Evolutionary conservation across 176 grass and related monocot species (phyloP).

Genomic region (Eleusine indica): DNA sequence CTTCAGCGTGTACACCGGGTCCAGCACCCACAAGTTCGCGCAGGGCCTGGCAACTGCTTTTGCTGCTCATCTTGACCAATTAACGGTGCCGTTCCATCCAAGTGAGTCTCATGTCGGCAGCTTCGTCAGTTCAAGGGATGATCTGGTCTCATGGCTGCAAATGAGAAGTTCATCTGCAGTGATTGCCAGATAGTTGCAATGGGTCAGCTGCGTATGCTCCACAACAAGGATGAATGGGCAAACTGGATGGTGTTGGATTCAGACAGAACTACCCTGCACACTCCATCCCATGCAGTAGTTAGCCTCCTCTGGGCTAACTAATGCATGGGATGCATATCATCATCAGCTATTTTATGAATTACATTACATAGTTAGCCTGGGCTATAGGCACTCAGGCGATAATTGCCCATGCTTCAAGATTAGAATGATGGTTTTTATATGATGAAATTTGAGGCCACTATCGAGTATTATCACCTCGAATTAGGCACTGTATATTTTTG

Average conservation of each 20-base stretch:
- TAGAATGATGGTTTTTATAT: not conserved
- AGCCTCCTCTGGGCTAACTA: too few relatives aligned
- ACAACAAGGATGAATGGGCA: not conserved
- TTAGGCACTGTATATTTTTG: not conserved
- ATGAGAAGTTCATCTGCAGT: conserved; percentile 14
- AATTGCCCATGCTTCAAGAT: not conserved
- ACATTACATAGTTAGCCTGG: conserved; percentile 1
- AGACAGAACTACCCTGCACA: not conserved
- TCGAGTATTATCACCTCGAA: not conserved
- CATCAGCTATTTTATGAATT: not conserved
- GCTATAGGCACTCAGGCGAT: not conserved
- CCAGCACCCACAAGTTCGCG: conserved; percentile 73
- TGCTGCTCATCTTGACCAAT: conserved; percentile 39
- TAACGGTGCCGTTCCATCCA: conserved; percentile 51
- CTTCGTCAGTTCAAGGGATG: conserved; percentile 70
- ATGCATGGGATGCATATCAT: too few relatives aligned
- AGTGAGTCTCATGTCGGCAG: conserved; percentile 57
- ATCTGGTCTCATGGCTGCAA: conserved; percentile 66
- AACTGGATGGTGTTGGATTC: not conserved
- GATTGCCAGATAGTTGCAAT: not conserved
- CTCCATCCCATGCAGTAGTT: not conserved
- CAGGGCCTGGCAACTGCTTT: conserved; percentile 68
- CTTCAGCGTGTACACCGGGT: conserved; percentile 69
- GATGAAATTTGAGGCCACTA: not conserved
- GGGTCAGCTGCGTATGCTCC: not conserved